These are phyloP conservation scores for Murraya paniculata DNA, from an alignment of 345 rosid species.

Conservation along the genomic window DNA sequence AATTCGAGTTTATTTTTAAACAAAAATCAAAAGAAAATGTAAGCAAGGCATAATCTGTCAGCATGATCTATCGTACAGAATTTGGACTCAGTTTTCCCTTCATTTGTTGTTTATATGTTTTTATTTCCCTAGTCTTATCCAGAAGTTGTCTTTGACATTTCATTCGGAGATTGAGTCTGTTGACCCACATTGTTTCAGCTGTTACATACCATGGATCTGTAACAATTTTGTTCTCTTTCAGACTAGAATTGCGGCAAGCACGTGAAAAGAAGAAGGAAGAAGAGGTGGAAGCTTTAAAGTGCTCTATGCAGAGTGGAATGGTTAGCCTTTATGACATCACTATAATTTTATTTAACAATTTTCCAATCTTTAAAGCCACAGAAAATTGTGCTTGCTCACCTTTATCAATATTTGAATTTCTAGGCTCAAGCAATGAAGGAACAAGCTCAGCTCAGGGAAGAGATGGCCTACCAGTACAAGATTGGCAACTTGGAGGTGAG, in stretches of 20 bases:
- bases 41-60: background rate
- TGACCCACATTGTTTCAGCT: background rate
- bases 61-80: background rate
- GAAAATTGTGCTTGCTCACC: background rate
- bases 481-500: constrained; percentile 85
- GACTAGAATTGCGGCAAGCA: constrained; percentile 67
- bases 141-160: background rate
- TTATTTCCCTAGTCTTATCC: background rate
- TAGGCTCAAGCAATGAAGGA: constrained; percentile 98
- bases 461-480: constrained; percentile 93
- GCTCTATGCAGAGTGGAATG: constrained; percentile 97
- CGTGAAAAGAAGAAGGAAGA: constrained; percentile 93
- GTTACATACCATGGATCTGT: background rate
- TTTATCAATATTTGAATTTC: constrained; percentile 10
- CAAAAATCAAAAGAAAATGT: background rate
- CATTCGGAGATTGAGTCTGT: background rate
- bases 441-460: constrained; percentile 86
- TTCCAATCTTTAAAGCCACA: background rate
- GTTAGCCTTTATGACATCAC: constrained; percentile 36
- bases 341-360: background rate
- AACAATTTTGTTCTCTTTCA: constrained; percentile 29
- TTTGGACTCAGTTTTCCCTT: background rate
- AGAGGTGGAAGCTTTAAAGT: constrained; percentile 68
- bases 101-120: background rate
- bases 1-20: background rate